Evolutionary conservation across 257 asterid genomes (phyloP).

Genomic region (Haberlea rhodopensis): DNA sequence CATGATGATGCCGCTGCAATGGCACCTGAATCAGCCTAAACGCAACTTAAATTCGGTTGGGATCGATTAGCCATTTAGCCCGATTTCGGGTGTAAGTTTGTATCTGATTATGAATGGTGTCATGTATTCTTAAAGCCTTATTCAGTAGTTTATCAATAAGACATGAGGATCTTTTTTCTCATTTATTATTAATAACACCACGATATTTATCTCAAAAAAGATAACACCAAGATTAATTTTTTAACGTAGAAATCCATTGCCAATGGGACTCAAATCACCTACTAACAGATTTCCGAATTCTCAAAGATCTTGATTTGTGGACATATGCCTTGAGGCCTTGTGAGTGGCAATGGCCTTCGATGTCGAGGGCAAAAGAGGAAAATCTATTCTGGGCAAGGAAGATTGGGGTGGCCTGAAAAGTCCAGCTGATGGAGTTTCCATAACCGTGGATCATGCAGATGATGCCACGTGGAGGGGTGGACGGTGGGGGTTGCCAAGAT

Average conservation of each 20-base stretch:
- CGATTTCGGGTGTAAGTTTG: neutral
- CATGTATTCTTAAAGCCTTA: neutral
- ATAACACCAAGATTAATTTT: no score
- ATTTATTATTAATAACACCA: no score
- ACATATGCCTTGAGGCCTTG: conserved; percentile 75
- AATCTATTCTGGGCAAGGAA: conserved; percentile 78
- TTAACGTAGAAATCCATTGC: no score
- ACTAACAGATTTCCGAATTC: no score
- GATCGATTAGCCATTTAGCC: neutral
- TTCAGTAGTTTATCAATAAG: neutral
- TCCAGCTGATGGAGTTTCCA: conserved; percentile 91
- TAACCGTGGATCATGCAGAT: conserved; percentile 89
- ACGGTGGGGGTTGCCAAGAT: conserved; percentile 58
- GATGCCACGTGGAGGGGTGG: conserved; percentile 58
- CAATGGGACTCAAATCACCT: no score
- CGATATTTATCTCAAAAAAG: no score
- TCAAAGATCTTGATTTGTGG: no score
- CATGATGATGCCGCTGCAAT: neutral
- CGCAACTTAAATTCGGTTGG: neutral
- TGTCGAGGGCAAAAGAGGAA: conserved; percentile 82
- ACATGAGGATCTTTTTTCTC: neutral
- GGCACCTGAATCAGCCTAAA: neutral
- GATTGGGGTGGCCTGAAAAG: conserved; percentile 74
- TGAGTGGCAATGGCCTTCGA: conserved; percentile 90
- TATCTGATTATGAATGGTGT: neutral